Evolutionary conservation across 371 early-diverging fungal genomes (phyloP), one percentile per base, ranked within the genome.

Genomic region (Blakeslea trispora): DNA sequence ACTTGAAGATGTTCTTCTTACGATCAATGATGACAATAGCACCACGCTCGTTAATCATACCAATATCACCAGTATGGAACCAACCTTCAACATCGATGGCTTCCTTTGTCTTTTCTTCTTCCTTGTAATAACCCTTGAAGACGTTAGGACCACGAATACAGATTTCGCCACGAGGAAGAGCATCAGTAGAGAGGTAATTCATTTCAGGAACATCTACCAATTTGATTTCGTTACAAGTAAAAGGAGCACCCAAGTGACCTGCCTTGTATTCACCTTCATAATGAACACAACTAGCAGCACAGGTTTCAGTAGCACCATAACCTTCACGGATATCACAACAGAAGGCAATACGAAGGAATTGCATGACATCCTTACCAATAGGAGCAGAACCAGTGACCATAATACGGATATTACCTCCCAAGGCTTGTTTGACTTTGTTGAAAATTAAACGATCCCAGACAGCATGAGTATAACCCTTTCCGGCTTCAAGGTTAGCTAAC

Each of bases 1-100:
- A 83, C 83, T 99, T 99, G 85, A 99, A 98, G 50, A 98, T 94
- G 64, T 96, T 95, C 82, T 99, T 99, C 70, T 92, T 91, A 45
- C 99, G 81, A 71, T 99, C 99, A 67, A 98, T 90, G 67, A 99
- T 93, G 3, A 87, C 70, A 61, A 72, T 21, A 14, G 55, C 39
- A 47, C 93, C 95, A 21, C 81, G 70, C 39, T 81, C 77, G 61
- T 93, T 85, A 40, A 94, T 68, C 62, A 74, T 69, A 44, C 88
- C 96, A 68, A 99, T 88, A 68, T 98, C 99, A 24, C 85, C 85
- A 0, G 99, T 96, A 49, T 87, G 84, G 41, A 91, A 63, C 99
- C 98, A 99, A 0, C 93, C 94, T 39, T 96, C 96, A 0, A 78
- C 68, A 49, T 88, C 88, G 46, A 95, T 69, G 0, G 90, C 68